These are phyloP conservation scores for Sanghuangporus sanghuang DNA, from an alignment of 1,284 basidiomycete species.

Conservation along the genomic window DNA sequence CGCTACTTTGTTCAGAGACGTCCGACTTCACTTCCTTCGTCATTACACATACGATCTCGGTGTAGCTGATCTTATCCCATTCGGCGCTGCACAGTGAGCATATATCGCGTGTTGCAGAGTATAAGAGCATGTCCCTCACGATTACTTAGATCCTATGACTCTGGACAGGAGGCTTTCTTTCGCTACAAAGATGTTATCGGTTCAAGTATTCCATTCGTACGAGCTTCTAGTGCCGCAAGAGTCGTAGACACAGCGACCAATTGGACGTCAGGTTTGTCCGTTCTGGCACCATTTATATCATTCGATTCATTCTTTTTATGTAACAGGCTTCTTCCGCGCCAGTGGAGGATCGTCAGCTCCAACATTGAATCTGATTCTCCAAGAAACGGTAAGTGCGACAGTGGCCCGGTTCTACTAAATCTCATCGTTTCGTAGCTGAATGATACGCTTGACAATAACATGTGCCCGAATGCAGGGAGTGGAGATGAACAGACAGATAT, in stretches of 20 bases:
- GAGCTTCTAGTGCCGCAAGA: constrained; percentile 55
- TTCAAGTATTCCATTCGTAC: constrained; percentile 55
- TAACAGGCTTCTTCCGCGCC: constrained; percentile 18
- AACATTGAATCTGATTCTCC: constrained; percentile 35
- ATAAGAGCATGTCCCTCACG: neutral
- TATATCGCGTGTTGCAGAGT: neutral
- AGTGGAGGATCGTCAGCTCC: constrained; percentile 9
- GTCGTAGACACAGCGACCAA: constrained; percentile 66
- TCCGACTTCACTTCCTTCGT: constrained; percentile 54
- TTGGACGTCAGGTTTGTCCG: constrained; percentile 57
- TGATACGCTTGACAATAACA: constrained; percentile 67
- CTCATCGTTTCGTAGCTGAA: constrained; percentile 39
- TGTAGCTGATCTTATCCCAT: constrained; percentile 54
- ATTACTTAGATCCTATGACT: constrained; percentile 40
- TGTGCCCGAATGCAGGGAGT: constrained; percentile 59
- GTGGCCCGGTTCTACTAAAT: neutral
- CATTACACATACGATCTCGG: constrained; percentile 58
- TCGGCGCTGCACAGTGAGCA: constrained; percentile 71
- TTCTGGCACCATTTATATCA: neutral
- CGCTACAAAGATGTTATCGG: constrained; percentile 50
- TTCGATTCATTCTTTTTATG: neutral
- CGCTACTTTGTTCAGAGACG: constrained; percentile 39
- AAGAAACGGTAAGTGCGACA: constrained; percentile 39
- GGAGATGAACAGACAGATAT: constrained; percentile 37
- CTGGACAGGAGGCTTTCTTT: constrained; percentile 43